Conservation (phyloP, 1,284 basidiomycete genomes). For the Calocybe gambosa region DNA sequence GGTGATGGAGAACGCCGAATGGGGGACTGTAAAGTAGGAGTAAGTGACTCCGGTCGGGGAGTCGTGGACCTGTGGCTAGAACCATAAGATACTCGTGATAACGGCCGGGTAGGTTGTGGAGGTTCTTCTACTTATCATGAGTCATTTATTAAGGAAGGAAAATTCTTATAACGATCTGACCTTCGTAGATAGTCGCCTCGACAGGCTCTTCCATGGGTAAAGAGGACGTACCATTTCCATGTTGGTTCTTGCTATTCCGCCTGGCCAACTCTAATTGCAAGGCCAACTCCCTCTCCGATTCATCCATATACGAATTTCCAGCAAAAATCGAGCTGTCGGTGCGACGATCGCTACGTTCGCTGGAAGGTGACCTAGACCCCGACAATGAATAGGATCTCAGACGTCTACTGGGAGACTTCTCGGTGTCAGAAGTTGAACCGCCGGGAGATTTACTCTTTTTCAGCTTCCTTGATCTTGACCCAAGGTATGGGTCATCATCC, state of each 20-base stretch:
- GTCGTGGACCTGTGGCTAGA: conserved; percentile 34
- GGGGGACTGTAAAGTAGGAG: conserved; percentile 28
- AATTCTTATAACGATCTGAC: conserved; percentile 29
- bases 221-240: conserved; percentile 35
- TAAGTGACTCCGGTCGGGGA: conserved; percentile 31
- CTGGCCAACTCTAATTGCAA: conserved; percentile 72
- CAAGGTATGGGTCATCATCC: conserved; percentile 52
- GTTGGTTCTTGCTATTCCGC: conserved; percentile 74
- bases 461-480: conserved; percentile 50
- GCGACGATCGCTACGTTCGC: conserved; percentile 36
- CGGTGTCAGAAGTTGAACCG: conserved; percentile 41
- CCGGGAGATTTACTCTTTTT: conserved; percentile 54
- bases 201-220: conserved; percentile 39
- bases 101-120: conserved; percentile 44
- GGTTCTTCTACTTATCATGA: conserved; percentile 45
- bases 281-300: conserved; percentile 69
- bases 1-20: conserved; percentile 31
- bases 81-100: conserved; percentile 46
- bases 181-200: conserved; percentile 71
- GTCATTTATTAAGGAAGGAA: conserved; percentile 3
- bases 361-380: conserved; percentile 37
- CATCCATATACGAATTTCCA: conserved; percentile 37
- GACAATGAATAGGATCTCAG: conserved; percentile 28
- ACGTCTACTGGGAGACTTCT: conserved; percentile 30
- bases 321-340: conserved; percentile 35